A percentile compares a stretch with the other conserved stretches of the same genome.
phyloP scores from a whole-genome alignment of 169 alveolate species.

The Fabrea salina region DNA sequence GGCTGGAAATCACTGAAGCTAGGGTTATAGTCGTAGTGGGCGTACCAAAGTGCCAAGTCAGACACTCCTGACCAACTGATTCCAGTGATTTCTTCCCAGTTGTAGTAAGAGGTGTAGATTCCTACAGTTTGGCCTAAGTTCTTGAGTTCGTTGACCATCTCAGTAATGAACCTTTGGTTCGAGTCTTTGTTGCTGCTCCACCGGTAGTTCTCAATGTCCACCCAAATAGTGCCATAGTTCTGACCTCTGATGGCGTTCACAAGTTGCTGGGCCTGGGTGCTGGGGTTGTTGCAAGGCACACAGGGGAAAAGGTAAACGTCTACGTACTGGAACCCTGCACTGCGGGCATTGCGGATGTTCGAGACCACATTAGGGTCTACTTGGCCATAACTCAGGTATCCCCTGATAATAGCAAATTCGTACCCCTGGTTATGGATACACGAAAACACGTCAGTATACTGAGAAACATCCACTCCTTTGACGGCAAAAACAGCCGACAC shows the following conservation, averaged over 20 bases:
- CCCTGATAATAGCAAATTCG: slow-evolving; percentile 59
- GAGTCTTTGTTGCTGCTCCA: slow-evolving; percentile 39
- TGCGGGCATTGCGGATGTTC: slow-evolving; percentile 42
- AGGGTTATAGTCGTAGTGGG: slow-evolving; percentile 60
- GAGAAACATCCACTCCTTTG: slow-evolving; percentile 53
- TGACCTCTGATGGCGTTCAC: background rate
- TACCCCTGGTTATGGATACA: slow-evolving; percentile 50
- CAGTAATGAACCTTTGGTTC: slow-evolving; percentile 51
- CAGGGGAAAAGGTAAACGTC: slow-evolving; percentile 68
- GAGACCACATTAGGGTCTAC: slow-evolving; percentile 46
- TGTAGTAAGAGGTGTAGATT: slow-evolving; percentile 49
- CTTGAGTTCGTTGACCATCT: slow-evolving; percentile 33
- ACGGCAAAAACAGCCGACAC: background rate
- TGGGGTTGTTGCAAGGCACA: slow-evolving; percentile 24
- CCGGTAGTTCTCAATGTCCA: slow-evolving; percentile 63
- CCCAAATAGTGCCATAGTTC: slow-evolving; percentile 49
- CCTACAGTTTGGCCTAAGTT: slow-evolving; percentile 50
- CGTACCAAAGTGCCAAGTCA: slow-evolving; percentile 62
- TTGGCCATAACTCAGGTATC: slow-evolving; percentile 58
- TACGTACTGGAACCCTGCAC: slow-evolving; percentile 50
- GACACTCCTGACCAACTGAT: slow-evolving; percentile 41
- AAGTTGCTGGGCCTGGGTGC: background rate
- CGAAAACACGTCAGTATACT: slow-evolving; percentile 24
- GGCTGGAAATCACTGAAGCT: slow-evolving; percentile 48
- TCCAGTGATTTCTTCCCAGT: slow-evolving; percentile 63